A percentile compares a stretch with the other conserved stretches of the same genome.
phyloP scores from a whole-genome alignment of 2,329 filamentous ascomycete species.

The Sclerotinia borealis region DNA sequence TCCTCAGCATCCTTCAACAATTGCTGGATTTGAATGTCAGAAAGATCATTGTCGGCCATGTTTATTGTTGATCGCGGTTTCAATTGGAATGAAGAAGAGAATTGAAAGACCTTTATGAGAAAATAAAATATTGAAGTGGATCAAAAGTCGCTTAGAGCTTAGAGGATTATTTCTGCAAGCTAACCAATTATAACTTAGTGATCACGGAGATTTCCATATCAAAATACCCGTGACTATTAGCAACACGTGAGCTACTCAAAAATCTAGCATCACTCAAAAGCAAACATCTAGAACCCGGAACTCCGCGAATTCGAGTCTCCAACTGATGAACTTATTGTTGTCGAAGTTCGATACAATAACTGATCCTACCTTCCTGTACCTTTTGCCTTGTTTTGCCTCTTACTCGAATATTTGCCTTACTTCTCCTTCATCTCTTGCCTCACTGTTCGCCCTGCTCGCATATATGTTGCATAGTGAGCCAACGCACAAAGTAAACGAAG shows the following conservation, averaged over 20 bases:
- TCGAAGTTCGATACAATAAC: not conserved
- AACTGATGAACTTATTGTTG: not conserved
- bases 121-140: conserved; percentile 3
- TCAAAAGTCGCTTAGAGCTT: conserved; percentile 11
- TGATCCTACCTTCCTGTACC: not conserved
- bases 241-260: not conserved
- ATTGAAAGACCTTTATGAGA: not conserved
- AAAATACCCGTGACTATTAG: not conserved
- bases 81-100: not conserved
- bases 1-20: conserved; percentile 58
- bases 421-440: not conserved
- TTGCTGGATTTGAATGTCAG: conserved; percentile 57
- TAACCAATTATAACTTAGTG: not conserved
- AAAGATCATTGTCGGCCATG: conserved; percentile 42
- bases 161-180: conserved; percentile 1
- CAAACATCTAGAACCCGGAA: too few relatives aligned
- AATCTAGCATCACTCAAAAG: not conserved
- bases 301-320: not conserved
- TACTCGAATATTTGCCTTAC: not conserved
- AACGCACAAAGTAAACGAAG: conserved; percentile 7
- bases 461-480: conserved; percentile 7
- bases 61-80: conserved; percentile 1
- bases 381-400: not conserved
- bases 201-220: not conserved
- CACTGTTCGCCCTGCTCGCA: conserved; percentile 7